phyloP scores from a whole-genome alignment of 371 early-diverging fungal species.

The Thermomucor indicae-seudaticae region DNA sequence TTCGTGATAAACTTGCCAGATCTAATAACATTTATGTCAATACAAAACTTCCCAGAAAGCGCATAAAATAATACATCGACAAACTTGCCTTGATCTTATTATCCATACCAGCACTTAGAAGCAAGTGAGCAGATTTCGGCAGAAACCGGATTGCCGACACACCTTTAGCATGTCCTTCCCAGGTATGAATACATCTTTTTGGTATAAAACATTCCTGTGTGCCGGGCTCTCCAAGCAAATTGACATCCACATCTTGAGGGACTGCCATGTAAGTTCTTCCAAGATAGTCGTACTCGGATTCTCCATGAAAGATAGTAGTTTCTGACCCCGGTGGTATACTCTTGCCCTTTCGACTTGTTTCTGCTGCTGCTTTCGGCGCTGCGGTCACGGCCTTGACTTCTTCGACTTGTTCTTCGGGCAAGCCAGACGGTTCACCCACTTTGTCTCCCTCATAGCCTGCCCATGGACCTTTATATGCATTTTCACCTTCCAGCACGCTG shows the following conservation, averaged over 20 bases:
- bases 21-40: slow-evolving; percentile 25
- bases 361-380: slow-evolving; percentile 26
- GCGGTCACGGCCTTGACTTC: slow-evolving; percentile 2
- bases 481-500: slow-evolving; percentile 69
- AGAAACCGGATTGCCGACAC: slow-evolving; percentile 89
- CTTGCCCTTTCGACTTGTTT: slow-evolving; percentile 13
- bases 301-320: slow-evolving; percentile 73
- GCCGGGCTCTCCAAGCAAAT: slow-evolving; percentile 72
- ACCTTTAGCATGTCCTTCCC: slow-evolving; percentile 91
- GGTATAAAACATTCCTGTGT: slow-evolving; percentile 82
- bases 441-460: slow-evolving; percentile 88
- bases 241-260: slow-evolving; percentile 81
- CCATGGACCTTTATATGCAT: slow-evolving; percentile 93
- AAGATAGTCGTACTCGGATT: slow-evolving; percentile 79
- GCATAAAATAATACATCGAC: too few species aligned
- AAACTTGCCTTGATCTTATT: slow-evolving; percentile 79
- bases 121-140: slow-evolving; percentile 86
- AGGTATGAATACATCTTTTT: slow-evolving; percentile 84
- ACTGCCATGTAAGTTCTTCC: slow-evolving; percentile 95
- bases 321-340: slow-evolving; percentile 33
- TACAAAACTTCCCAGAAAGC: slow-evolving; percentile 5
- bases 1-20: slow-evolving; percentile 94
- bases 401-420: slow-evolving; percentile 5
- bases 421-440: slow-evolving; percentile 39
- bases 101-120: slow-evolving; percentile 92